Evolutionary conservation across 1,139 yeast species (phyloP), one percentile per base, ranked within the genome.

Genomic region (Sporopachydermia cereana): DNA sequence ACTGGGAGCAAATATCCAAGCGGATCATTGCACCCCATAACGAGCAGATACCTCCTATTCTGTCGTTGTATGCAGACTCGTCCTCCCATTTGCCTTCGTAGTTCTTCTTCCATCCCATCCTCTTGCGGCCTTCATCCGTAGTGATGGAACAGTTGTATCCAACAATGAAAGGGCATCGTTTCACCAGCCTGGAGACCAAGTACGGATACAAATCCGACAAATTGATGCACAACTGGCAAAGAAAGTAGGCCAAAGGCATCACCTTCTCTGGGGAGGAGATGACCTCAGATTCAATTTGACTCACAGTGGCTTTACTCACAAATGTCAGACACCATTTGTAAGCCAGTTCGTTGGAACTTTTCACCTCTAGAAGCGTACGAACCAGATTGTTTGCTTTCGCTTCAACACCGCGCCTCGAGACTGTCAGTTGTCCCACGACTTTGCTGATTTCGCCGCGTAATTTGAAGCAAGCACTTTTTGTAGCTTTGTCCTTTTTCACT

Each of bases 251-350:
- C 43, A 93, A 65, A 0, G 98, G 95, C 16, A 82, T 57, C 0
- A 96, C 86, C 1, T 91, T 77, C 43, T 77, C 74, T 1, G 94
- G 79, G 49, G 82, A 76, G 0, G 84, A 95, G 3, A 84, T 73
- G 12, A 86, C 89, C 61, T 91, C 98, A 0, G 95, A 77, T 61
- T 88, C 97, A 1, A 96, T 94, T 63, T 93, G 98, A 36, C 84
- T 78, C 1, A 91, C 84, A 1, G 88, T 65, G 1, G 93, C 84
- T 57, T 91, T 91, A 5, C 96, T 83, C 31, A 83, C 73, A 55
- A 81, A 83, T 57, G 91, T 91, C 31, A 88, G 63, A 14, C 82
- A 71, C 88, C 95, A 89, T 36, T 72, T 62, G 55, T 67, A 81
- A 0, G 79, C 82, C 16, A 81, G 57, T 1, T 69, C 71, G 47